Evolutionary conservation across 805 yeast species (phyloP), one percentile per base, ranked within the genome.

Genomic region (Saccharomycopsis amapae): DNA sequence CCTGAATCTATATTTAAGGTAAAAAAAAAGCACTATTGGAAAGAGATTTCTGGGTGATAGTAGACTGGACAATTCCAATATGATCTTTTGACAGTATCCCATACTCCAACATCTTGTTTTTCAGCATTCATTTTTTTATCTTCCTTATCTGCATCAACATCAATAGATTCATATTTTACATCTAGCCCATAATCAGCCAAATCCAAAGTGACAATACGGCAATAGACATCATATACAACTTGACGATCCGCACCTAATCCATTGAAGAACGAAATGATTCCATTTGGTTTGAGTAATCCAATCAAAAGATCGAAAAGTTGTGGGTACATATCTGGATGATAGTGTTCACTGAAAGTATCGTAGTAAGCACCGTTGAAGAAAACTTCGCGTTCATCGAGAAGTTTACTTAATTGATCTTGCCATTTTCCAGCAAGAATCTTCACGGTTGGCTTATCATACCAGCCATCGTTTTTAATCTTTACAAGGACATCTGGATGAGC

Each of bases 351-450:
- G 61, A 83, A 89, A 0, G 97, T 90, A 61, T 89, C 97, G 60
- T 85, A 89, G 63, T 89, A 89, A 30, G 90, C 84, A 3, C 97
- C 97, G 59, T 88, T 87, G 62, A 89, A 85, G 56, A 79, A 83
- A 1, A 83, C 78, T 2, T 51, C 44, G 22, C 84, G 84, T 34
- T 73, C 56, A 13, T 46, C 46, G 23, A 89, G 61, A 28, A 90
- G 66, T 23, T 68, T 67, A 30, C 87, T 84, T 33, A 89, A 60
- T 5, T 79, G 73, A 33, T 84, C 93, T 62, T 90, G 96, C 97
- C 97, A 89, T 60, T 86, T 75, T n/a, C 97, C 97, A 55, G 79
- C 84, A 30, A 90, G 64, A 1, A 89, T 67, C 1, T 76, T 78
- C 31, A 89, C 96, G 49, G 77, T 78, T 13, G 73, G 67, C 56